Evolutionary conservation across 2,329 filamentous ascomycete genomes (phyloP).

Genomic region (Fonsecaea erecta): DNA sequence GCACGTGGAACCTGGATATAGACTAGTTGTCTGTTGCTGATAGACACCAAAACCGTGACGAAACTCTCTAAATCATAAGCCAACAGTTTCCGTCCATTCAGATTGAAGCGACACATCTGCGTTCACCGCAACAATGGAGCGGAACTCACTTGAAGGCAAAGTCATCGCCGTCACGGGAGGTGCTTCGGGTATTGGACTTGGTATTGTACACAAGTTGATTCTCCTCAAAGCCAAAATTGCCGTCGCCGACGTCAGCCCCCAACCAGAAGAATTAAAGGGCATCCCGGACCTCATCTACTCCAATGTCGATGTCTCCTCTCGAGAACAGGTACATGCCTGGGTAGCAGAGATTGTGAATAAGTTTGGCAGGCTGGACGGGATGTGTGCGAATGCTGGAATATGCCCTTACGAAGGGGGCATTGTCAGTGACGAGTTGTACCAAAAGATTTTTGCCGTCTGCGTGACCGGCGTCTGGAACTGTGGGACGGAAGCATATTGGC

Average conservation of each 20-base stretch:
- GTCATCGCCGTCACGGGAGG: slow-evolving; percentile 23
- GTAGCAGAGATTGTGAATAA: slow-evolving; percentile 45
- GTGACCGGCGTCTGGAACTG: slow-evolving; percentile 21
- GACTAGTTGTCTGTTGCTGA: neutral
- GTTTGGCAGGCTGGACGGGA: slow-evolving; percentile 49
- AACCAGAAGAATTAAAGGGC: slow-evolving; percentile 12
- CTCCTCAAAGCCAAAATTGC: slow-evolving; percentile 19
- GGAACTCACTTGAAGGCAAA: slow-evolving; percentile 19
- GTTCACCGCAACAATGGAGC: slow-evolving; percentile 16
- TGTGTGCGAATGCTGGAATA: slow-evolving; percentile 53
- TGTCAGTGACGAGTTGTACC: slow-evolving; percentile 20
- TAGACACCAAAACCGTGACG: neutral
- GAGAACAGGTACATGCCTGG: slow-evolving; percentile 21
- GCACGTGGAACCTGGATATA: neutral
- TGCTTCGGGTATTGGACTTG: slow-evolving; percentile 22
- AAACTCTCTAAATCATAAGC: too few species aligned
- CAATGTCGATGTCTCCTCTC: slow-evolving; percentile 19
- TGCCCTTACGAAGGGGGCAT: slow-evolving; percentile 18
- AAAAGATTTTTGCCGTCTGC: slow-evolving; percentile 18
- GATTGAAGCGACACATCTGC: neutral
- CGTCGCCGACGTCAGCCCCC: slow-evolving; percentile 15
- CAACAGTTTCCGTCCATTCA: neutral
- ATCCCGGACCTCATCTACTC: slow-evolving; percentile 16
- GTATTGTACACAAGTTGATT: slow-evolving; percentile 18
- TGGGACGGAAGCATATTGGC: slow-evolving; percentile 22